These are phyloP conservation scores for Candida anglica DNA, from an alignment of 805 yeast species.

Conservation along the genomic window DNA sequence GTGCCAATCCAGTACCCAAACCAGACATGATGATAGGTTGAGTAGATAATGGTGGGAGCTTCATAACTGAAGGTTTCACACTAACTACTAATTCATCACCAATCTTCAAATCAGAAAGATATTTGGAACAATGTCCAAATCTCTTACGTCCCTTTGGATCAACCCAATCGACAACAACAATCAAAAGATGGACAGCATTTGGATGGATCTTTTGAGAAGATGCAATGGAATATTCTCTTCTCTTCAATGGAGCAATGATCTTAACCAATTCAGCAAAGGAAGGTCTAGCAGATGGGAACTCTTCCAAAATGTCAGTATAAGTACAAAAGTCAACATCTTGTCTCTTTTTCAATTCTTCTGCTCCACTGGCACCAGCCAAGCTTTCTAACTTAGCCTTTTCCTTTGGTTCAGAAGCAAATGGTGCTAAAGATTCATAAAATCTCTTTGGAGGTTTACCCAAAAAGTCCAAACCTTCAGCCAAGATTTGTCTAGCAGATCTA, in stretches of 20 bases:
- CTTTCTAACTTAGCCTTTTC: conserved; percentile 61
- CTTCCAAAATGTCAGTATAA: conserved; percentile 75
- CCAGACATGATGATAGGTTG: conserved; percentile 97
- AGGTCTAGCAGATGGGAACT: conserved; percentile 82
- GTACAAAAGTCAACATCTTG: conserved; percentile 81
- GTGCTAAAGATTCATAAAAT: conserved; percentile 80
- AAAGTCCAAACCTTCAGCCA: conserved; percentile 77
- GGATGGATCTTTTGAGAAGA: conserved; percentile 92
- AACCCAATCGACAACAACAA: conserved; percentile 95
- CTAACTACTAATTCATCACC: conserved; percentile 89
- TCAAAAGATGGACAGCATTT: conserved; percentile 82
- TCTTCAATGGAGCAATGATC: conserved; percentile 80
- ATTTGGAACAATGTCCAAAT: conserved; percentile 93
- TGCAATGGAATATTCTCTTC: conserved; percentile 97
- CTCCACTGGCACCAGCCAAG: conserved; percentile 76
- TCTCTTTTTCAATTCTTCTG: conserved; percentile 75
- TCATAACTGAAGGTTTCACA: conserved; percentile 97
- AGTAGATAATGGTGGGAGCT: conserved; percentile 79
- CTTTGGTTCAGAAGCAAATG: conserved; percentile 62
- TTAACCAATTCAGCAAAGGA: conserved; percentile 62
- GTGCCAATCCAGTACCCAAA: conserved; percentile 96
- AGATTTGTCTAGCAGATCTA: conserved; percentile 78
- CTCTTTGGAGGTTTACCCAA: conserved; percentile 96
- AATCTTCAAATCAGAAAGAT: conserved; percentile 68
- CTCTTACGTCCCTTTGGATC: conserved; percentile 82